phyloP scores from a whole-genome alignment of 805 yeast species.

The Wickerhamiella azyma region DNA sequence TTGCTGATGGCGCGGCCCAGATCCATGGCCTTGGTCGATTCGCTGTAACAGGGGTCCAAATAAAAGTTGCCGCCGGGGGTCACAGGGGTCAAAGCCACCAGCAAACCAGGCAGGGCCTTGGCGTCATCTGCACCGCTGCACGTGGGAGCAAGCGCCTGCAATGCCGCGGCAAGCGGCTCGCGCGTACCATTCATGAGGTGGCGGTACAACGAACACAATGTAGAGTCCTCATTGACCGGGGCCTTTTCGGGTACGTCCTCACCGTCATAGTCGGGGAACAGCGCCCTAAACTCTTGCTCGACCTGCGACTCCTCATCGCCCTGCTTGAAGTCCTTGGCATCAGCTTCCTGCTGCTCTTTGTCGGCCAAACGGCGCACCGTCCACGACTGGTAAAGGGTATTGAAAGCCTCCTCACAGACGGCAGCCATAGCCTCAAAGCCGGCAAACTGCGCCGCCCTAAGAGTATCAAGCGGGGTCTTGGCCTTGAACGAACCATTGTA shows the following conservation, averaged over 20 bases:
- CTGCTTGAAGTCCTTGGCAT: constrained; percentile 22
- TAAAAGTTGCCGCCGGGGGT: constrained; percentile 47
- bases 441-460: constrained; percentile 3
- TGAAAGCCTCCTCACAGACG: constrained; percentile 28
- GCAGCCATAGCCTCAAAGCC: constrained; percentile 21
- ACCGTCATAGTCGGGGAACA: constrained; percentile 84
- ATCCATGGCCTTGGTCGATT: constrained; percentile 45
- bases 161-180: background rate
- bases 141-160: background rate
- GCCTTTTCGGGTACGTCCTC: constrained; percentile 29
- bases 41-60: constrained; percentile 43
- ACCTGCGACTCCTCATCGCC: constrained; percentile 41
- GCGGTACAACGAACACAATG: background rate
- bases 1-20: constrained; percentile 34
- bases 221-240: constrained; percentile 10
- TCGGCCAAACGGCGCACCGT: constrained; percentile 42
- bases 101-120: constrained; percentile 12
- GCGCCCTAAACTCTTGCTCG: constrained; percentile 62
- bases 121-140: background rate
- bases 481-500: background rate
- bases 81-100: constrained; percentile 9
- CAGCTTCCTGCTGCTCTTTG: constrained; percentile 1
- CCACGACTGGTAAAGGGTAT: constrained; percentile 68
- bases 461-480: background rate
- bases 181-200: background rate